Evolutionary conservation across 2,329 filamentous ascomycete species (phyloP).

Genomic region (Microcera coccophila): DNA sequence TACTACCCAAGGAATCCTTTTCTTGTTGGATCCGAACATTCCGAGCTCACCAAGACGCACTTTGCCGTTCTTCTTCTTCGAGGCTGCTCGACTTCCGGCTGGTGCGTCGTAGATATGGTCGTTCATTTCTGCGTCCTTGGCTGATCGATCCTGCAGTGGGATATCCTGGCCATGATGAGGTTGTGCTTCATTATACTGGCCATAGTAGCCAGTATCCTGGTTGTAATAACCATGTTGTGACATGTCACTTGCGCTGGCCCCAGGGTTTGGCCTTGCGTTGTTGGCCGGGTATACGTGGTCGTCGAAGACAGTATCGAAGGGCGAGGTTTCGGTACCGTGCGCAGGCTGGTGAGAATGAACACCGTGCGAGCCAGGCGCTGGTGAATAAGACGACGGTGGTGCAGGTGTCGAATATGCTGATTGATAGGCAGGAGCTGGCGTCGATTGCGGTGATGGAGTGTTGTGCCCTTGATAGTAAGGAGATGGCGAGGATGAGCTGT

Average conservation of each 20-base stretch:
- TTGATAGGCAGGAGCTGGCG: conserved; percentile 37
- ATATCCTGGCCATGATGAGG: conserved; percentile 37
- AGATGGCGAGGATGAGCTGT: conserved; percentile 35
- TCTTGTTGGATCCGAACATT: conserved; percentile 54
- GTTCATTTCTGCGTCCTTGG: conserved; percentile 42
- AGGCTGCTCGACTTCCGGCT: conserved; percentile 25
- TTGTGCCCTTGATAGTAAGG: conserved; percentile 40
- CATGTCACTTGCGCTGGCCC: conserved; percentile 39
- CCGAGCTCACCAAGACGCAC: conserved; percentile 57
- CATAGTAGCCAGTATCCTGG: conserved; percentile 57
- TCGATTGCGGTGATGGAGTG: conserved; percentile 40
- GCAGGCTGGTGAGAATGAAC: conserved; percentile 24
- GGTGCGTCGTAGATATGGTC: conserved; percentile 62
- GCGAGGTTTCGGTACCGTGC: conserved; percentile 42
- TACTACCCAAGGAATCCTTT: conserved; percentile 71
- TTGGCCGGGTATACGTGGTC: conserved; percentile 61
- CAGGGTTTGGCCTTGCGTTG: conserved; percentile 37
- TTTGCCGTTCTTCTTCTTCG: conserved; percentile 36
- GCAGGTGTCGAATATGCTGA: conserved; percentile 16
- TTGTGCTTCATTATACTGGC: conserved; percentile 34
- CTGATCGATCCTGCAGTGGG: conserved; percentile 49
- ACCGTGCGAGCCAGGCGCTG: conserved; percentile 25
- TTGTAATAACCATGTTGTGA: conserved; percentile 36
- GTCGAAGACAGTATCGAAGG: conserved; percentile 65
- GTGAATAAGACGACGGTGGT: conserved; percentile 10